Conservation (phyloP, 768 basidiomycete genomes). For the Hemileccinum impolitum region DNA sequence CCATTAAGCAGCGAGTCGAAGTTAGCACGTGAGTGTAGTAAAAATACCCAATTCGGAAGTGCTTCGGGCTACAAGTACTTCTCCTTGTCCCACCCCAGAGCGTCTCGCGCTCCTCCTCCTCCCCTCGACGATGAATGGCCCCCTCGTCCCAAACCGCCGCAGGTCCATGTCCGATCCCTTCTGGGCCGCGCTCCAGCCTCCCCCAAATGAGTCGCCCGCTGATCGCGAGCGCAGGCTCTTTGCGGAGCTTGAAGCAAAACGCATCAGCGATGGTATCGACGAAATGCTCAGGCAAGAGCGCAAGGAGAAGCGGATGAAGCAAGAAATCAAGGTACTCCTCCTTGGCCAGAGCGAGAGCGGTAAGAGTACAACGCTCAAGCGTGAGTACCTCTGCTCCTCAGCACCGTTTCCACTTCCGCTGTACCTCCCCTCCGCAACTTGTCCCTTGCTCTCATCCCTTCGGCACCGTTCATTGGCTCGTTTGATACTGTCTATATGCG, state of each 20-base stretch:
- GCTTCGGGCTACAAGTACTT: constrained; percentile 21
- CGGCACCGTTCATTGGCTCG: background rate
- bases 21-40: constrained; percentile 16
- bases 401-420: constrained; percentile 7
- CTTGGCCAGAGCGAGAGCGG: constrained; percentile 89
- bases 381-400: constrained; percentile 46
- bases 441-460: background rate
- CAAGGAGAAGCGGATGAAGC: constrained; percentile 55
- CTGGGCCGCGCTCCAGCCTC: constrained; percentile 62
- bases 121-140: constrained; percentile 19
- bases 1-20: constrained; percentile 4
- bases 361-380: constrained; percentile 85
- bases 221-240: constrained; percentile 63
- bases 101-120: constrained; percentile 12
- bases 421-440: background rate
- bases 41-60: constrained; percentile 23
- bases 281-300: constrained; percentile 69
- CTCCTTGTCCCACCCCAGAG: constrained; percentile 19
- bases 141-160: constrained; percentile 37
- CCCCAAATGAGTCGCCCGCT: constrained; percentile 64
- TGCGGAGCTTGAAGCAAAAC: constrained; percentile 69
- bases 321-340: constrained; percentile 72
- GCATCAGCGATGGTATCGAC: constrained; percentile 74
- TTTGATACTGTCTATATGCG: background rate
- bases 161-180: constrained; percentile 67